Evolutionary conservation across 129 eudicot species (phyloP), one percentile per base, ranked within the genome.

Genomic region (Artemisia argyi): DNA sequence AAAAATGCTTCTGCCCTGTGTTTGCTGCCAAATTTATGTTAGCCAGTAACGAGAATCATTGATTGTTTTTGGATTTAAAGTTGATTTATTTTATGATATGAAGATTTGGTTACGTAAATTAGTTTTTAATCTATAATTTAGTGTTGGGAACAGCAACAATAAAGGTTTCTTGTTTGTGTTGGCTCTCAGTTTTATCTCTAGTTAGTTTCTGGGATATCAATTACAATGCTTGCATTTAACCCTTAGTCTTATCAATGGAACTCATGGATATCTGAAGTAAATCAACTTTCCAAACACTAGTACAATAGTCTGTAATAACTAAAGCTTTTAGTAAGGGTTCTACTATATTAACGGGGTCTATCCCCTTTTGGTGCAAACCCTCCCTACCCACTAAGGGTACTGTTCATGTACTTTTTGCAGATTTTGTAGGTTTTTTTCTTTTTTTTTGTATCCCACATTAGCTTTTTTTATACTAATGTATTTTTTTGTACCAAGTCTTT

Each of bases 1-100:
- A 65, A 65, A 64, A 11, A 64, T 64, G 5, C 17, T 12, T 28
- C 17, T 61, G 17, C 55, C 55, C 55, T 51, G 55, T 51, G 55
- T 51, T 12, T 51, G 17, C 55, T 51, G 55, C n/a, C 55, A 51
- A 51, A 51, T 51, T 51, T 51, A 51, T 13, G 55, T 17, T 3
- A 13, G 55, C 55, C 55, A 12, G 13, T 51, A 51, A 12, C 12
- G 55, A 11, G 55, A 51, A 51, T 51, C 55, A 39, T 39, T 30
- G 4, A 30, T 30, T 39, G 46, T 39, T 39, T 8, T 39, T 39
- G 46, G 2, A 7, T 51, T 51, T 51, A 51, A 51, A 51, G 55
- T 13, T 13, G 55, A 51, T 51, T 51, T 51, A 15, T 51, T 51
- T 51, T 51, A 51, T 51, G 55, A 12, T 51, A 51, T 51, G 55